Conservation (phyloP, 2,329 filamentous ascomycete species). For the Dactylellina haptotyla region DNA sequence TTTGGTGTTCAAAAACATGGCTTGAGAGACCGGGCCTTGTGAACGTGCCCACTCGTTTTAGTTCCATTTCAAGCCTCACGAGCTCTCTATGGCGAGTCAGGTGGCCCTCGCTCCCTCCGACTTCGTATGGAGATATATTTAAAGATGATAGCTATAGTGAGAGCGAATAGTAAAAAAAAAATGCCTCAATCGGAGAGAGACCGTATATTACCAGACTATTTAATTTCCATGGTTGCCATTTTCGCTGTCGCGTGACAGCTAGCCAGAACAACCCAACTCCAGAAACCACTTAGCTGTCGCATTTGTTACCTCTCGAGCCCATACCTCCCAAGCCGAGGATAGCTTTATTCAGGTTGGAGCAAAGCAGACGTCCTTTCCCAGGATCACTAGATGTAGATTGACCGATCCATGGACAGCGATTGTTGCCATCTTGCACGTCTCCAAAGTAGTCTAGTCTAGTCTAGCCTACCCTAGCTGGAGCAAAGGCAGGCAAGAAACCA, state of each 20-base stretch:
- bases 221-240: too few relatives aligned
- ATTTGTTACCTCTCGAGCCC: background rate
- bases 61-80: slow-evolving; percentile 20
- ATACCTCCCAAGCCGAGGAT: slow-evolving; percentile 24
- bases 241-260: slow-evolving; percentile 1
- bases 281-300: background rate
- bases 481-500: background rate
- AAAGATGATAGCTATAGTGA: background rate
- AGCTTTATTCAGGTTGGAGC: background rate
- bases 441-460: background rate
- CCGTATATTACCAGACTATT: too few relatives aligned
- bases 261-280: background rate
- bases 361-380: background rate
- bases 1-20: too few relatives aligned
- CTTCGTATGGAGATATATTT: slow-evolving; percentile 9
- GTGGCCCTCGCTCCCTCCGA: slow-evolving; percentile 20
- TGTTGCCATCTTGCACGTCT: background rate
- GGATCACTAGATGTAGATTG: background rate
- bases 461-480: too few relatives aligned
- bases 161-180: too few relatives aligned
- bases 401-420: background rate
- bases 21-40: too few relatives aligned
- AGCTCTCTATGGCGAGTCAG: slow-evolving; percentile 39
- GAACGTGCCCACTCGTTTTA: background rate
- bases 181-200: too few relatives aligned